A percentile compares a stretch with the other conserved stretches of the same genome.
These are phyloP conservation scores for Hanseniaspora hatyaiensis DNA, from an alignment of 805 yeast genomes.

Conservation along the genomic window DNA sequence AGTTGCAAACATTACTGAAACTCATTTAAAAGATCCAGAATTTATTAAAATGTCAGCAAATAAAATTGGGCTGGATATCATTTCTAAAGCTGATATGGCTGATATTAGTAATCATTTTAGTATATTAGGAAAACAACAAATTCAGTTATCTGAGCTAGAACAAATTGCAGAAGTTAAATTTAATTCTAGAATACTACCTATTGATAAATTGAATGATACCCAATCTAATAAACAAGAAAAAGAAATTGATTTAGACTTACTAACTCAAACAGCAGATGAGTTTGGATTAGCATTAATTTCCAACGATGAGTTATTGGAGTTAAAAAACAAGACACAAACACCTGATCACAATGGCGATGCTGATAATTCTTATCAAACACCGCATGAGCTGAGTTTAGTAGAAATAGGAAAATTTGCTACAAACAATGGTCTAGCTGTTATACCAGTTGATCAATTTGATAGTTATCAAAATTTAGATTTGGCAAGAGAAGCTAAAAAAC, in stretches of 20 bases:
- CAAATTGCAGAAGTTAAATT: not conserved
- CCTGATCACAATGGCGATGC: constrained; percentile 15
- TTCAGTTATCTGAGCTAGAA: constrained; percentile 11
- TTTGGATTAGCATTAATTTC: constrained; percentile 17
- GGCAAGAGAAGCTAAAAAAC: constrained; percentile 4
- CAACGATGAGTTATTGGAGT: constrained; percentile 15
- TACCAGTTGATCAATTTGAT: constrained; percentile 15
- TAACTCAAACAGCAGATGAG: constrained; percentile 11
- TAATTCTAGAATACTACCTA: not conserved
- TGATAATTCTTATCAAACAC: constrained; percentile 12
- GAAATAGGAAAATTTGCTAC: constrained; percentile 1
- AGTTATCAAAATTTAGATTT: constrained; percentile 7
- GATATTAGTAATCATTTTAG: constrained; percentile 26
- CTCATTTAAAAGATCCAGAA: not conserved
- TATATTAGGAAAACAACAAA: constrained; percentile 21
- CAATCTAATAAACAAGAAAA: no score
- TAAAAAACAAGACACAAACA: not conserved
- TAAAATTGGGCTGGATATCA: constrained; percentile 1
- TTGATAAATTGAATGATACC: not conserved
- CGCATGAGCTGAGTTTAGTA: not conserved
- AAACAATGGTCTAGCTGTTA: constrained; percentile 8
- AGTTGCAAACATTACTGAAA: not conserved
- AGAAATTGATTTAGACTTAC: constrained; percentile 4
- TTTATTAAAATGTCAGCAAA: constrained; percentile 3
- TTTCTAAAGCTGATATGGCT: constrained; percentile 5